Evolutionary conservation across 2,329 filamentous ascomycete species (phyloP), one percentile per base, ranked within the genome.

Genomic region (Pseudonectria buxi): DNA sequence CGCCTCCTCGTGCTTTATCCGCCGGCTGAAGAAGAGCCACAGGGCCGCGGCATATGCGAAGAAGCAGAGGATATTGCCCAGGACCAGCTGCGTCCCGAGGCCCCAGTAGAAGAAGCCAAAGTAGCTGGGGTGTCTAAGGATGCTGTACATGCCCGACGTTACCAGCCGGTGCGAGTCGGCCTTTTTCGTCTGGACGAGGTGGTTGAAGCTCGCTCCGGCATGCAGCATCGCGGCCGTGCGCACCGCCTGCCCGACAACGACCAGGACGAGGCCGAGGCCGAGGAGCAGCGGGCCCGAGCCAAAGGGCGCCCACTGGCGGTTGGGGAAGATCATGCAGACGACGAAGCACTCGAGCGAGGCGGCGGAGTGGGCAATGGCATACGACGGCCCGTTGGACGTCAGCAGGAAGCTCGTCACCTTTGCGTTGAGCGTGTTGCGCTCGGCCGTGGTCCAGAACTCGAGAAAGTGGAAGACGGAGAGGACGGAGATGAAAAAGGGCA

Each of bases 51-150:
- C 63, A 65, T 94, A 96, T 2, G 64, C 83, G 6, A 81, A 47
- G 38, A 94, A 78, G 57, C 87, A 94, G 3, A 94, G 46, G 7
- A 74, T 63, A 62, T 98, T 98, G 13, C 90, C 90, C 45, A 95
- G 70, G 36, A 94, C 78, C 28, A 96, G 56, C 68, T 98, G 92
- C 10, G 89, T 95, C 5, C 92, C 92, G n/a, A 96, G 55, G 0
- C 86, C 87, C 90, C 90, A 98, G 80, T 88, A 96, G 63, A 95
- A 98, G 67, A 95, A 98, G 4, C 90, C 92, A 66, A 96, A 95
- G 63, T 98, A 98, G 40, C 83, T 84, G 10, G 92, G 92, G 61
- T 98, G 92, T 15, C 92, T 71, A 34, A 94, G 66, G 29, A 74
- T 59, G 7, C 68, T 66, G 59, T 96, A 98, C 24, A 96, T 66